Evolutionary conservation across 257 asterid genomes (phyloP), one percentile per base, ranked within the genome.

Genomic region (Galeopsis tetrahit): DNA sequence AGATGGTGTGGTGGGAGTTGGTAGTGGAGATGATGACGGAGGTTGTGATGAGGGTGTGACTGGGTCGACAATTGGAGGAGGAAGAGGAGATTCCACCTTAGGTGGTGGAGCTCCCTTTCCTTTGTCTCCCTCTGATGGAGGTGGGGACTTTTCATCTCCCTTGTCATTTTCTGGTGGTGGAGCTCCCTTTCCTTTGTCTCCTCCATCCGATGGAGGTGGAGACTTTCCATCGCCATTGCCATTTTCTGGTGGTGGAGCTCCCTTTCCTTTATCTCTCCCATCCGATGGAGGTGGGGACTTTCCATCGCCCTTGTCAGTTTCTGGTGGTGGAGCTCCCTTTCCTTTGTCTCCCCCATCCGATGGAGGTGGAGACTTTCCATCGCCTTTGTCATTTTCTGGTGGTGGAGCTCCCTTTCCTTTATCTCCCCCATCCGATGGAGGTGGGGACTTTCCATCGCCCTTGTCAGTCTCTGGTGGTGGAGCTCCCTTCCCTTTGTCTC

Each of bases 361-460:
- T 0, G 81, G 73, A 0, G 82, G 74, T 32, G 68, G 17, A 2
- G 77, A 13, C 6, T 64, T 70, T 6, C 60, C 81, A n/a, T 35
- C 75, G 4, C 4, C 79, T 0, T 67, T 9, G 3, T 46, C 79
- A 21, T 21, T 21, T 21, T 21, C 28, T 21, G 28, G 28, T 21
- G 28, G 28, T 21, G 28, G 28, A 21, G 28, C 28, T 21, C 28
- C 28, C 28, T 21, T 21, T 21, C 28, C 28, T 21, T 21, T 21
- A 1, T 21, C 28, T 21, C 28, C 28, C 28, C 28, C 28, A 21
- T 21, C 28, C 28, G 28, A 21, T 21, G 28, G 28, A 21, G 28
- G 28, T 21, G 28, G 1, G 1, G 28, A 21, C 28, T 21, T 21
- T 21, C 28, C 28, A 21, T 21, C 28, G 28, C 28, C 28, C 28